A percentile compares a stretch with the other conserved stretches of the same genome.
phyloP scores from a whole-genome alignment of 345 rosid species.

The Eucalyptus dawsonii region DNA sequence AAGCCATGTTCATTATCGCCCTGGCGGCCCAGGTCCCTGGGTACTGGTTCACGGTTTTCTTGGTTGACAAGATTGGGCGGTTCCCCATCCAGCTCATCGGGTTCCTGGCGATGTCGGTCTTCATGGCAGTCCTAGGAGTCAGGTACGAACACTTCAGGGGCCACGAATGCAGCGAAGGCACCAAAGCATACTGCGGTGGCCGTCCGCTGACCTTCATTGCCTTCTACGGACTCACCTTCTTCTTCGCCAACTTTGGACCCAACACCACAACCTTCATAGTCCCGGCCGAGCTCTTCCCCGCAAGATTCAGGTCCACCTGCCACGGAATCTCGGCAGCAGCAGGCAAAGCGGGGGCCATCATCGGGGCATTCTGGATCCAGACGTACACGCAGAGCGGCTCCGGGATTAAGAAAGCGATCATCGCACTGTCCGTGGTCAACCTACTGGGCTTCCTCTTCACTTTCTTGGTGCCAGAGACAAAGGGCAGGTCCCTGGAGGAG shows the following conservation, averaged over 20 bases:
- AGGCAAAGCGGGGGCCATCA: constrained; percentile 53
- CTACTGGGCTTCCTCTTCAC: constrained; percentile 45
- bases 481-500: constrained; percentile 54
- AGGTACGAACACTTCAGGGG: constrained; percentile 20
- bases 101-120: constrained; percentile 49
- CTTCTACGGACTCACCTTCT: constrained; percentile 42
- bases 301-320: constrained; percentile 47
- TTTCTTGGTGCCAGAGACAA: constrained; percentile 61
- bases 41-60: constrained; percentile 62
- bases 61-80: constrained; percentile 50
- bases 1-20: constrained; percentile 45
- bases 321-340: constrained; percentile 57
- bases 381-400: constrained; percentile 18
- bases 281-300: constrained; percentile 59
- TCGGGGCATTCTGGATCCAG: constrained; percentile 51
- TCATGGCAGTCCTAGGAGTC: constrained; percentile 45
- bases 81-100: constrained; percentile 55
- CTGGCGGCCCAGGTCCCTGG: constrained; percentile 58
- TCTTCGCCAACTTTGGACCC: constrained; percentile 64
- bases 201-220: constrained; percentile 6
- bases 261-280: constrained; percentile 56
- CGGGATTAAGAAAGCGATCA: constrained; percentile 22
- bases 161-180: background rate
- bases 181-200: constrained; percentile 17
- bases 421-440: constrained; percentile 39